phyloP scores from a whole-genome alignment of 1,284 basidiomycete species.

The Trichosporon sp. region DNA sequence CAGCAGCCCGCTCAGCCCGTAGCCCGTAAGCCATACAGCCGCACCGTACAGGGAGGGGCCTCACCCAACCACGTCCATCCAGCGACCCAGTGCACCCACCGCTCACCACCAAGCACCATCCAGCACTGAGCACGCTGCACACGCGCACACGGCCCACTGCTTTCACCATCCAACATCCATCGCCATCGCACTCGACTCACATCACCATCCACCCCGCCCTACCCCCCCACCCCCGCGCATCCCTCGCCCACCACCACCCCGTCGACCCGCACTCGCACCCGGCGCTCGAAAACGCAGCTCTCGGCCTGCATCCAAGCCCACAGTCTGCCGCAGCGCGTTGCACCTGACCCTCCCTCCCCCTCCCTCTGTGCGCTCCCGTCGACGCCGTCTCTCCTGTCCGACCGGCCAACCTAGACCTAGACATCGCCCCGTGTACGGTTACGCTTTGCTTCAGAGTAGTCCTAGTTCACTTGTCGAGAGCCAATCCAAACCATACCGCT shows the following conservation, averaged over 20 bases:
- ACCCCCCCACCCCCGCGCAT: not conserved
- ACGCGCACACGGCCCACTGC: not conserved
- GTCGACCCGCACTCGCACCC: not conserved
- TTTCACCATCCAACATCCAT: not conserved
- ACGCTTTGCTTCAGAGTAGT: not conserved
- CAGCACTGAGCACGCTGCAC: not conserved
- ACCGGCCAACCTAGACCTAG: not conserved
- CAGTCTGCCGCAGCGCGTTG: not conserved
- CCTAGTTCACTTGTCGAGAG: not conserved
- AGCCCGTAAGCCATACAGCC: too few species aligned
- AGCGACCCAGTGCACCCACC: not conserved
- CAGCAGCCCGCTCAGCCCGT: too few species aligned
- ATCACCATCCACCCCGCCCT: slow-evolving; percentile 2
- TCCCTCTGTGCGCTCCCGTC: not conserved
- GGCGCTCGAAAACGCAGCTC: not conserved
- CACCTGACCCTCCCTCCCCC: not conserved
- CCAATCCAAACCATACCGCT: not conserved
- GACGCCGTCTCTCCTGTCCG: not conserved
- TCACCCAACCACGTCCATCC: not conserved
- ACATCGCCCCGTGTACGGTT: not conserved
- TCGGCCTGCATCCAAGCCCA: not conserved
- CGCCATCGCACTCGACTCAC: not conserved
- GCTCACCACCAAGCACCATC: not conserved
- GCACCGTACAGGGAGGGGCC: too few species aligned
- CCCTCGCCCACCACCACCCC: not conserved